Evolutionary conservation across 1,139 yeast genomes (phyloP).

Genomic region (Fermentozyma sake): DNA sequence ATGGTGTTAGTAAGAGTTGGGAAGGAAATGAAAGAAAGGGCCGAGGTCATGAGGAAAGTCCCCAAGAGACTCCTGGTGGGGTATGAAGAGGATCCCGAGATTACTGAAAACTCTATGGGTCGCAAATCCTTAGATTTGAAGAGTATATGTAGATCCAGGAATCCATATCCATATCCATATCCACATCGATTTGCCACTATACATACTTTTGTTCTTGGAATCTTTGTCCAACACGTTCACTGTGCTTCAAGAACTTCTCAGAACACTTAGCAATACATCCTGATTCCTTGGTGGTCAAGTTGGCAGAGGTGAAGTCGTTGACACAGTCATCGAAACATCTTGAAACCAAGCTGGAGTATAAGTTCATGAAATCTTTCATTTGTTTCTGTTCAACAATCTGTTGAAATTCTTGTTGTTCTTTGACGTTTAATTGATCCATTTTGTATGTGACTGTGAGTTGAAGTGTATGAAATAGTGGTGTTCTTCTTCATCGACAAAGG

Average conservation of each 20-base stretch:
- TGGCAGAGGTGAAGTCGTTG: conserved; percentile 92
- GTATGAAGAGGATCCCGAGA: conserved; percentile 1
- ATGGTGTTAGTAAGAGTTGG: conserved; percentile 21
- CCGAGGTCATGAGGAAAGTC: too few species aligned
- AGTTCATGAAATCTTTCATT: conserved; percentile 98
- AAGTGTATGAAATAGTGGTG: background rate
- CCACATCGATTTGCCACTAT: too few species aligned
- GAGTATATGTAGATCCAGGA: too few species aligned
- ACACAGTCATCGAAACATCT: conserved; percentile 97
- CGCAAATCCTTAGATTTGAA: too few species aligned
- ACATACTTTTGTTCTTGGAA: conserved; percentile 89
- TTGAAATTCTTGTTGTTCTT: conserved; percentile 96
- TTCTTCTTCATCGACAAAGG: conserved; percentile 1
- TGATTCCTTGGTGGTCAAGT: conserved; percentile 79
- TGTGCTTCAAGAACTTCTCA: conserved; percentile 95
- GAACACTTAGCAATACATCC: conserved; percentile 87
- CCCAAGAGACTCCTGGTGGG: too few species aligned
- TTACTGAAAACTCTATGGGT: too few species aligned
- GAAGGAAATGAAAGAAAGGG: too few species aligned
- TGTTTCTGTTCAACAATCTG: conserved; percentile 95
- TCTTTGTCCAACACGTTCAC: conserved; percentile 97
- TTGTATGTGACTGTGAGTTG: conserved; percentile 8
- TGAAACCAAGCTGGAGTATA: conserved; percentile 89
- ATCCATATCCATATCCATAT: conserved; percentile 1
- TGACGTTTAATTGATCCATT: conserved; percentile 81